phyloP scores from a whole-genome alignment of 768 basidiomycete genomes.

The Hericium alpestre region DNA sequence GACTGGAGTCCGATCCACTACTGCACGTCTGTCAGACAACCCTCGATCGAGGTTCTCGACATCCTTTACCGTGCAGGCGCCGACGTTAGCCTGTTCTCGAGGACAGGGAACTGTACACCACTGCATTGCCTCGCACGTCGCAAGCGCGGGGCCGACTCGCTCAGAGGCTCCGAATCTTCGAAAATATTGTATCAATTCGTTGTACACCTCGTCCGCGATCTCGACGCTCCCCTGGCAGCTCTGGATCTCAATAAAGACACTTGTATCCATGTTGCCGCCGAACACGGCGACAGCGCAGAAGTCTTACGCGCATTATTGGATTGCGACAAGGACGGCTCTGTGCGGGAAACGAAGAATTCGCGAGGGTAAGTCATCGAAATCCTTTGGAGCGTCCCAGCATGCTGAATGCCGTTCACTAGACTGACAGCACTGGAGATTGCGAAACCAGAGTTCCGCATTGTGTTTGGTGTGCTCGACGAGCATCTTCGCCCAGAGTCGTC shows the following conservation, averaged over 20 bases:
- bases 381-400: background rate
- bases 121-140: slow-evolving; percentile 14
- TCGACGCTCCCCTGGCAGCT: slow-evolving; percentile 59
- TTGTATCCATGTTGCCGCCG: slow-evolving; percentile 72
- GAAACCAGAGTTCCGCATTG: slow-evolving; percentile 52
- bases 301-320: slow-evolving; percentile 54
- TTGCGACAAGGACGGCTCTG: slow-evolving; percentile 45
- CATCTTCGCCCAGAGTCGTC: slow-evolving; percentile 40
- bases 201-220: slow-evolving; percentile 57
- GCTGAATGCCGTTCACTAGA: slow-evolving; percentile 22
- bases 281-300: slow-evolving; percentile 56
- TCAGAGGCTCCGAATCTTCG: slow-evolving; percentile 10
- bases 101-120: slow-evolving; percentile 15
- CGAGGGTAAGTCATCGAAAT: slow-evolving; percentile 44
- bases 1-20: slow-evolving; percentile 72
- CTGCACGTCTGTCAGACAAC: slow-evolving; percentile 44
- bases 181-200: slow-evolving; percentile 39
- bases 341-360: slow-evolving; percentile 54
- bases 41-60: slow-evolving; percentile 55
- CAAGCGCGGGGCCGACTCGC: slow-evolving; percentile 11
- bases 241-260: slow-evolving; percentile 61
- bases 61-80: slow-evolving; percentile 68
- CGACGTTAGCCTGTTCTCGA: slow-evolving; percentile 53
- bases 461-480: slow-evolving; percentile 45
- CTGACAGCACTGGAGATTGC: slow-evolving; percentile 60